Evolutionary conservation across 2,329 filamentous ascomycete genomes (phyloP).

Genomic region (Fusarium veterinarium): DNA sequence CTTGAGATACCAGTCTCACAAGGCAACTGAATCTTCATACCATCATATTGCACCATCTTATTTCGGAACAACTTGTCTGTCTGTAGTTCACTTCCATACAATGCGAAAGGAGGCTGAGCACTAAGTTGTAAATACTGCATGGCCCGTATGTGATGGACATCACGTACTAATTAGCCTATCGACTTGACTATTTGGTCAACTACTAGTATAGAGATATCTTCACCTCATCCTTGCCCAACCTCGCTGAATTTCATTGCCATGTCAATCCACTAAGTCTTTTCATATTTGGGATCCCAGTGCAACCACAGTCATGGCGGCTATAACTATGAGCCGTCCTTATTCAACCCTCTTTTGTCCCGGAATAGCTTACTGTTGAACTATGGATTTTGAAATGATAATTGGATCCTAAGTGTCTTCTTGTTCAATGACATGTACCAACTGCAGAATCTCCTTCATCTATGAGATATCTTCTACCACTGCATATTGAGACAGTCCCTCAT

Average conservation of each 20-base stretch:
- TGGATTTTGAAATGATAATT: fast-evolving
- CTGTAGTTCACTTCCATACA: not conserved
- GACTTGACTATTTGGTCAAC: not conserved
- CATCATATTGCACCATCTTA: fast-evolving
- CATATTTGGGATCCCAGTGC: fast-evolving
- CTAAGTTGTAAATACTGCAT: fast-evolving
- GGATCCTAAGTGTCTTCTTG: not conserved
- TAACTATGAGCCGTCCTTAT: fast-evolving
- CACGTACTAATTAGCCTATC: fast-evolving
- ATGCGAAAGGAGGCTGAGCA: not conserved
- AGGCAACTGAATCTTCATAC: fast-evolving
- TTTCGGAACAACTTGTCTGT: not conserved
- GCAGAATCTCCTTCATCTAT: not conserved
- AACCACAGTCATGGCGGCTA: not conserved
- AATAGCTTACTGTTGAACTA: too few relatives aligned
- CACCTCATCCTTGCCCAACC: fast-evolving
- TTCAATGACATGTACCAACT: too few relatives aligned
- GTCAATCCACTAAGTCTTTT: not conserved
- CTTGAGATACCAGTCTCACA: not conserved
- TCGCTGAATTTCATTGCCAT: not conserved
- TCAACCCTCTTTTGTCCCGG: not conserved
- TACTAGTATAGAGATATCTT: not conserved
- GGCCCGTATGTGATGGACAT: fast-evolving
- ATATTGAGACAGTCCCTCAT: not conserved
- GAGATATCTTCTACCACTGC: not conserved